phyloP scores from a whole-genome alignment of 2,329 filamentous ascomycete genomes.

The Grosmannia huntii region DNA sequence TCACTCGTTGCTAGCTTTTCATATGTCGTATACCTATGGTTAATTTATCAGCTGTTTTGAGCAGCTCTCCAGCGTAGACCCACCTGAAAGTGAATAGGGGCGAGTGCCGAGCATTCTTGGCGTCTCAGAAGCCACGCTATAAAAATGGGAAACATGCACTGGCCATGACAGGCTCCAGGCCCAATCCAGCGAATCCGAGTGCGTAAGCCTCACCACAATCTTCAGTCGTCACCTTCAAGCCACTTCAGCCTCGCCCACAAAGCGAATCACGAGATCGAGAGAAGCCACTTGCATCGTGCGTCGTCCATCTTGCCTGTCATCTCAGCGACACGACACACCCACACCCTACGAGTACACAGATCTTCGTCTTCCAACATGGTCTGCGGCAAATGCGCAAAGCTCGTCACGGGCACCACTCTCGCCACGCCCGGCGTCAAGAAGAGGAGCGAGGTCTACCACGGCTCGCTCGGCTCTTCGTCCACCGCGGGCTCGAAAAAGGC shows the following conservation, averaged over 20 bases:
- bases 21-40: neutral
- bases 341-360: neutral
- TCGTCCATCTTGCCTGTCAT: neutral
- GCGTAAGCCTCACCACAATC: neutral
- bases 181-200: neutral
- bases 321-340: neutral
- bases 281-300: too few relatives aligned
- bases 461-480: conserved; percentile 36
- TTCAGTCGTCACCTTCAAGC: too few relatives aligned
- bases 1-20: neutral
- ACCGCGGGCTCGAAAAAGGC: conserved; percentile 28
- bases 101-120: neutral
- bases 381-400: conserved; percentile 51
- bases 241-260: neutral
- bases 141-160: neutral
- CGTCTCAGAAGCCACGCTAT: neutral
- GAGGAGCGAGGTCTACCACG: conserved; percentile 54
- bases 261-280: neutral
- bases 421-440: conserved; percentile 54
- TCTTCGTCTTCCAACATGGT: conserved; percentile 25
- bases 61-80: neutral
- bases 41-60: neutral
- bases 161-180: neutral
- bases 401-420: conserved; percentile 44
- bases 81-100: neutral